Evolutionary conservation across 2,329 filamentous ascomycete species (phyloP).

Genomic region (Helotiales sp.): DNA sequence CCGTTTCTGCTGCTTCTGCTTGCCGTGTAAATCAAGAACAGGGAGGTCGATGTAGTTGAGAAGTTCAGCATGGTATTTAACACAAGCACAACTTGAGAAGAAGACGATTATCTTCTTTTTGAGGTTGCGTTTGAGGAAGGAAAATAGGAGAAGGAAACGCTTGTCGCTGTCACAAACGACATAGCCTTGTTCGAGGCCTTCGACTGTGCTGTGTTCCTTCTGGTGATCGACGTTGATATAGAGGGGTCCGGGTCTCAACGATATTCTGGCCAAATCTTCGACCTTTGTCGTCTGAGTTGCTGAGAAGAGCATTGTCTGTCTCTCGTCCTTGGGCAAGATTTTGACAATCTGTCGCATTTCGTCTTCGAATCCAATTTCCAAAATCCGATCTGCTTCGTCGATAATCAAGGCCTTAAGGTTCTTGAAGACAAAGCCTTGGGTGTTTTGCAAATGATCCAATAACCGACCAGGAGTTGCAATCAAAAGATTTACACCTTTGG

Average conservation of each 20-base stretch:
- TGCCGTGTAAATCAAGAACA: slow-evolving; percentile 83
- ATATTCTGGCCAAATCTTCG: slow-evolving; percentile 93
- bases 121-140: slow-evolving; percentile 86
- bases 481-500: slow-evolving; percentile 90
- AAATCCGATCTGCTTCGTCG: slow-evolving; percentile 93
- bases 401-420: slow-evolving; percentile 91
- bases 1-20: slow-evolving; percentile 98
- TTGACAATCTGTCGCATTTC: slow-evolving; percentile 97
- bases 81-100: slow-evolving; percentile 87
- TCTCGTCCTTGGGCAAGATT: slow-evolving; percentile 81
- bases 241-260: slow-evolving; percentile 82
- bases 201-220: slow-evolving; percentile 88
- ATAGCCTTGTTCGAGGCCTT: slow-evolving; percentile 93
- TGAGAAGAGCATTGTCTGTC: slow-evolving; percentile 98
- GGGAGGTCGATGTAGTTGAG: slow-evolving; percentile 97
- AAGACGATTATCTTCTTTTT: slow-evolving; percentile 96
- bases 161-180: slow-evolving; percentile 91
- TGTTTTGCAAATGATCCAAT: slow-evolving; percentile 92
- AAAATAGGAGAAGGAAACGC: slow-evolving; percentile 90
- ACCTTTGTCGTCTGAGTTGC: slow-evolving; percentile 99
- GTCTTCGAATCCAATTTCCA: slow-evolving; percentile 98
- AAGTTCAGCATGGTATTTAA: slow-evolving; percentile 93
- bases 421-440: slow-evolving; percentile 85
- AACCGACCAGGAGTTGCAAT: slow-evolving; percentile 92
- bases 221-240: slow-evolving; percentile 96